phyloP scores from a whole-genome alignment of 805 yeast species.

The Yamadazyma laniorum region DNA sequence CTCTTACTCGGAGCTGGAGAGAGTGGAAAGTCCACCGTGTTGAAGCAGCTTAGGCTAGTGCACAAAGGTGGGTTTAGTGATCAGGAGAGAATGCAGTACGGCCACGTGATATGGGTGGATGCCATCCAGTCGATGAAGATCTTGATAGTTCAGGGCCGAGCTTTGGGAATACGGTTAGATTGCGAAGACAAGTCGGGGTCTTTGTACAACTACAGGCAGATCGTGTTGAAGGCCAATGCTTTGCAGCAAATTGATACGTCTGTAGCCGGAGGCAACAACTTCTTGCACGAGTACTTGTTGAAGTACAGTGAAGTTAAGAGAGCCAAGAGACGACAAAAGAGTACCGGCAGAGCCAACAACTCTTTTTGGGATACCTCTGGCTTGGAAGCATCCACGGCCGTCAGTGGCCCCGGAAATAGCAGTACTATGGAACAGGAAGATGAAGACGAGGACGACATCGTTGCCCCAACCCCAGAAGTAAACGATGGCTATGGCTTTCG shows the following conservation, averaged over 20 bases:
- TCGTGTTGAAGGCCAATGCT: conserved; percentile 55
- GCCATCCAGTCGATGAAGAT: conserved; percentile 78
- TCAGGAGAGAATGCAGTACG: conserved; percentile 75
- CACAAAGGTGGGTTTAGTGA: conserved; percentile 84
- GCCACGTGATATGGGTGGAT: conserved; percentile 91
- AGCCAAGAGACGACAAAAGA: conserved; percentile 46
- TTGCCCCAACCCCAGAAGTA: conserved; percentile 6
- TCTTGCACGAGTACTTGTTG: conserved; percentile 61
- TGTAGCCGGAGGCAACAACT: conserved; percentile 63
- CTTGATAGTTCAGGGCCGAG: conserved; percentile 72
- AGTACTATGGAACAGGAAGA: not conserved
- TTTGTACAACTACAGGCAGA: conserved; percentile 47
- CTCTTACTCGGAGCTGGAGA: conserved; percentile 92
- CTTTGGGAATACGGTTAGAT: conserved; percentile 58
- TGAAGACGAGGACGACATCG: conserved; percentile 2
- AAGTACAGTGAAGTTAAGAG: conserved; percentile 58
- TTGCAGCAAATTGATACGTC: conserved; percentile 62
- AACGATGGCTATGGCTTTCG: conserved; percentile 11
- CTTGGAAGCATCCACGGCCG: conserved; percentile 10
- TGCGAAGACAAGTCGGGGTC: conserved; percentile 55
- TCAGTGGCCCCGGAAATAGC: not conserved
- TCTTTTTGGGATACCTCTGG: conserved; percentile 24
- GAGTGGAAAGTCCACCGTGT: conserved; percentile 88
- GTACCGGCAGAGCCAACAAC: conserved; percentile 47
- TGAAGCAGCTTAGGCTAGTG: conserved; percentile 81